Percentiles rank a stretch among this genome's conserved stretches.
These are phyloP conservation scores for Colletotrichum lini DNA, from an alignment of 2,329 filamentous ascomycete genomes.

Conservation along the genomic window DNA sequence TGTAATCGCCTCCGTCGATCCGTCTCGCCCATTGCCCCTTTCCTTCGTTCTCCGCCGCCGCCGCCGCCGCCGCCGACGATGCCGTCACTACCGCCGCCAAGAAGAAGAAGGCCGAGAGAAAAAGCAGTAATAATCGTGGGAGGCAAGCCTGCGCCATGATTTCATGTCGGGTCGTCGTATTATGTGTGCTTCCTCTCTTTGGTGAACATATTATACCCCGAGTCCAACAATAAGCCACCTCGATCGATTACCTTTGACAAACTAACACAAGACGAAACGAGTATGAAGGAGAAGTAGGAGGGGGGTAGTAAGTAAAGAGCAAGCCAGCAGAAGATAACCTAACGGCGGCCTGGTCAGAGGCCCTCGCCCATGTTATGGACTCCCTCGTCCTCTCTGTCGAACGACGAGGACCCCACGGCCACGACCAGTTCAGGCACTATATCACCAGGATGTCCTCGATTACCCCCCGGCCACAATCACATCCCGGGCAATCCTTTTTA, in stretches of 20 bases:
- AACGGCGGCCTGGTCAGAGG: constrained; percentile 4
- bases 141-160: constrained; percentile 42
- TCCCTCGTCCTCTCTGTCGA: constrained; percentile 25
- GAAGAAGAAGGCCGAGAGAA: constrained; percentile 14
- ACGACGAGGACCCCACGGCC: constrained; percentile 9
- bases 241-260: constrained; percentile 6
- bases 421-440: not conserved
- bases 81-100: not conserved
- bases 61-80: constrained; percentile 10
- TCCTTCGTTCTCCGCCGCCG: constrained; percentile 13
- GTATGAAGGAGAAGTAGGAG: not conserved
- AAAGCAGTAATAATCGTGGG: constrained; percentile 33
- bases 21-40: constrained; percentile 23
- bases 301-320: constrained; percentile 2
- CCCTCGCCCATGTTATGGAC: constrained; percentile 31
- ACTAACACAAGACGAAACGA: constrained; percentile 1
- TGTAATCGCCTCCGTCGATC: constrained; percentile 13
- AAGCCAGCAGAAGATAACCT: not conserved
- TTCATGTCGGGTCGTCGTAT: constrained; percentile 29
- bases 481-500: constrained; percentile 13
- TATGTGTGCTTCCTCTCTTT: constrained; percentile 23
- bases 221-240: constrained; percentile 1
- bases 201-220: constrained; percentile 23
- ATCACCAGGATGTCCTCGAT: not conserved
- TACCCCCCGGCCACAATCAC: not conserved